phyloP scores from a whole-genome alignment of 2,329 filamentous ascomycete genomes.

The Diaporthe vexans region DNA sequence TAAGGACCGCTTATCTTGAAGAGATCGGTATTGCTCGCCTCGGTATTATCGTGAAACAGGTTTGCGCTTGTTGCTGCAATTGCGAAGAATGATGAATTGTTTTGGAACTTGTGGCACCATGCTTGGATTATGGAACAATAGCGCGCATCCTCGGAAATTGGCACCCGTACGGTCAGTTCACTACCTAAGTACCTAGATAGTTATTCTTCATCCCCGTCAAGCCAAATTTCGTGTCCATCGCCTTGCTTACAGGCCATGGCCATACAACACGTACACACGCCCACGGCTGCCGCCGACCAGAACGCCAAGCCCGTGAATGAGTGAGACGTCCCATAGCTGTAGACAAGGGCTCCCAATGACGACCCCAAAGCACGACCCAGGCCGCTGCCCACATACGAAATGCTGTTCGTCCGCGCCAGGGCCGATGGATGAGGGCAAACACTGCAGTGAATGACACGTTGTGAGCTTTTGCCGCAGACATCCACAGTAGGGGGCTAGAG shows the following conservation, averaged over 20 bases:
- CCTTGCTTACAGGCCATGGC: slow-evolving; percentile 16
- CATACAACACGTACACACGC: slow-evolving; percentile 1
- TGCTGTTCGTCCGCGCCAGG: slow-evolving; percentile 28
- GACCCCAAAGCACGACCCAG: slow-evolving; percentile 7
- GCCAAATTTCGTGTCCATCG: slow-evolving; percentile 21
- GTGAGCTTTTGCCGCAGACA: neutral
- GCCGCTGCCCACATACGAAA: slow-evolving; percentile 11
- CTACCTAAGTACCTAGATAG: neutral
- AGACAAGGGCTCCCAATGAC: slow-evolving; percentile 18
- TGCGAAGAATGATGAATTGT: too few species aligned
- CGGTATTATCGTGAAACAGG: too few species aligned
- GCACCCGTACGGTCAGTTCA: too few species aligned
- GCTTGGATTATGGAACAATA: too few species aligned
- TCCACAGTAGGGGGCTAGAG: neutral
- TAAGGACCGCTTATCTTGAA: too few species aligned
- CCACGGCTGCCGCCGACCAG: slow-evolving; percentile 18
- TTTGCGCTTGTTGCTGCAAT: too few species aligned
- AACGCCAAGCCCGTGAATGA: slow-evolving; percentile 24
- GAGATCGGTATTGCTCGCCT: too few species aligned
- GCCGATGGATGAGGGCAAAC: slow-evolving; percentile 15
- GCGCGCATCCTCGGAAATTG: too few species aligned
- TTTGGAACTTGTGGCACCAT: too few species aligned
- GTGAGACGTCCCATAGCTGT: slow-evolving; percentile 19
- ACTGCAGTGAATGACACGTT: neutral
- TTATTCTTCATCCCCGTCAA: slow-evolving; percentile 23